Conservation (phyloP, 2,329 filamentous ascomycete genomes). For the Phyllosticta citriasiana region DNA sequence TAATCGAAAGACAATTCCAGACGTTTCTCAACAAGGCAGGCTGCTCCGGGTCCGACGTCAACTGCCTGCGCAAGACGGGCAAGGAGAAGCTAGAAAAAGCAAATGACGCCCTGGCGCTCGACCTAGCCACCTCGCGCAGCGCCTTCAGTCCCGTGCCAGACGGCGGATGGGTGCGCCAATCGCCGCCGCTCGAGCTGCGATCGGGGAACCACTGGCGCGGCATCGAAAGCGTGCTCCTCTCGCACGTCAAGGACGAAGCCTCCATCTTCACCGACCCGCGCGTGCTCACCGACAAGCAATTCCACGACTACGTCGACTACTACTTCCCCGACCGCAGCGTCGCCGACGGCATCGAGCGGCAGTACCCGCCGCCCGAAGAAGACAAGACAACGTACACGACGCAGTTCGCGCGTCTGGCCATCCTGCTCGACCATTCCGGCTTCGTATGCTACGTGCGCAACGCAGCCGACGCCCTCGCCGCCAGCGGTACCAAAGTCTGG, state of each 20-base stretch:
- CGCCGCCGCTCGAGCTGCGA: not conserved
- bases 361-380: not conserved
- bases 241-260: not conserved
- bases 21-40: not conserved
- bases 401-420: not conserved
- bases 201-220: not conserved
- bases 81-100: not conserved
- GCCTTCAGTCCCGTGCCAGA: not conserved
- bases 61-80: not conserved
- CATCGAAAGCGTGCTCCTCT: not conserved
- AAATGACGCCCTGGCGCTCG: not conserved
- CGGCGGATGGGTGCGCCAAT: not conserved
- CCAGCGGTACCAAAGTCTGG: not conserved
- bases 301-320: not conserved
- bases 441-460: not conserved
- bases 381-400: not conserved
- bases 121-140: not conserved
- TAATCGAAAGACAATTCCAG: not conserved
- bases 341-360: not conserved
- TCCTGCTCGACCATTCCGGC: not conserved
- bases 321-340: not conserved
- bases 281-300: not conserved
- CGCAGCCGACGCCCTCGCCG: not conserved
- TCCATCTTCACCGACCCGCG: not conserved
- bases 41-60: not conserved